A percentile compares a stretch with the other conserved stretches of the same genome.
Conservation (phyloP, 2,329 filamentous ascomycete genomes). For the Diaporthe helianthi region DNA sequence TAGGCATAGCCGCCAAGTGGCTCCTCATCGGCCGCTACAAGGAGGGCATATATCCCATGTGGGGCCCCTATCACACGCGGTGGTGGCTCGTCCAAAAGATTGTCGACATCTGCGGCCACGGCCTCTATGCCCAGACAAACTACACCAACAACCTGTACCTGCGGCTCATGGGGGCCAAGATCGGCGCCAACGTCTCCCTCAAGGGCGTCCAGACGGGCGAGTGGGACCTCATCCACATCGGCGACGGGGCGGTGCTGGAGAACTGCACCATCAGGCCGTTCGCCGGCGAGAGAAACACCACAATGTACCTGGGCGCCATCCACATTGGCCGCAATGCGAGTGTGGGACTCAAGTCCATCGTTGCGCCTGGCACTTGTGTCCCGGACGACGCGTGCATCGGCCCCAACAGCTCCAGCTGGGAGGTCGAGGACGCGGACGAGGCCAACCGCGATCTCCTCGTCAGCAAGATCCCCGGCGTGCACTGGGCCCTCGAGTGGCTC, state of each 20-base stretch:
- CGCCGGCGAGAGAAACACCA: slow-evolving; percentile 62
- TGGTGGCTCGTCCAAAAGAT: slow-evolving; percentile 67
- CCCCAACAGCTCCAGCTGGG: slow-evolving; percentile 65
- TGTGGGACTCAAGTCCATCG: slow-evolving; percentile 55
- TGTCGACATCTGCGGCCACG: slow-evolving; percentile 55
- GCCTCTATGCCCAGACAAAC: slow-evolving; percentile 52
- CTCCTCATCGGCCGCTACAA: slow-evolving; percentile 59
- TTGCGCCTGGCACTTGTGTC: slow-evolving; percentile 57
- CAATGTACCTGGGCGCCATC: slow-evolving; percentile 63
- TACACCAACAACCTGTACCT: slow-evolving; percentile 53
- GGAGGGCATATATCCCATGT: slow-evolving; percentile 65
- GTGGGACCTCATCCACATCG: slow-evolving; percentile 63
- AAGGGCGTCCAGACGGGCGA: slow-evolving; percentile 56
- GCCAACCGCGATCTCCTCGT: slow-evolving; percentile 52
- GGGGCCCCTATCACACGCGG: slow-evolving; percentile 62
- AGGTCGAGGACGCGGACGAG: slow-evolving; percentile 52
- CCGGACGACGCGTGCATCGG: slow-evolving; percentile 60
- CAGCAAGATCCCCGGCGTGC: slow-evolving; percentile 48
- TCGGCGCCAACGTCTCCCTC: slow-evolving; percentile 59
- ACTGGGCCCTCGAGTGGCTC: slow-evolving; percentile 53
- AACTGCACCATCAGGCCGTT: slow-evolving; percentile 59
- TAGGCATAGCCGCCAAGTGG: slow-evolving; percentile 62
- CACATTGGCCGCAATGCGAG: slow-evolving; percentile 54
- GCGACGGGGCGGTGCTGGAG: slow-evolving; percentile 55
- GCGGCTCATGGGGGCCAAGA: slow-evolving; percentile 59